Percentiles rank a stretch among this genome's conserved stretches.
phyloP scores from a whole-genome alignment of 1,139 yeast species.

The Debaryomyces udenii region DNA sequence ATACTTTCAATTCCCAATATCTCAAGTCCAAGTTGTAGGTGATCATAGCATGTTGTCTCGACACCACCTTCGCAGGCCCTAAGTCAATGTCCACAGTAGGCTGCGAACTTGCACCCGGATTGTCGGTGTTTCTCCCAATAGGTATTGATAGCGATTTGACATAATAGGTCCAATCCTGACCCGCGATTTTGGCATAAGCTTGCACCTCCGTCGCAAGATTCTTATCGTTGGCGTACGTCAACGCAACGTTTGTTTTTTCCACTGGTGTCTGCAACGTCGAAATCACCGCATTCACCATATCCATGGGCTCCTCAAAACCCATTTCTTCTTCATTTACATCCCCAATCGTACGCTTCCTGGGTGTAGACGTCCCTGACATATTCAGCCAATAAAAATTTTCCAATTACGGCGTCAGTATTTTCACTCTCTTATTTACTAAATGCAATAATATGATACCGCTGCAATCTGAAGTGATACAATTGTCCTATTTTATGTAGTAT shows the following conservation, averaged over 20 bases:
- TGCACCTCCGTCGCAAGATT: slow-evolving; percentile 84
- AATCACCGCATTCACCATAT: slow-evolving; percentile 56
- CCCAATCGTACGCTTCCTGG: slow-evolving; percentile 33
- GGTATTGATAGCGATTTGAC: slow-evolving; percentile 78
- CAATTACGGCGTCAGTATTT: neutral
- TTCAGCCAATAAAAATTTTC: slow-evolving; percentile 3
- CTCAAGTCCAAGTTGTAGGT: slow-evolving; percentile 73
- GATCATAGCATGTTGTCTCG: slow-evolving; percentile 85
- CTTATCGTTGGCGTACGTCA: slow-evolving; percentile 62
- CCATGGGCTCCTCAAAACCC: slow-evolving; percentile 52
- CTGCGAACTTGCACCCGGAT: slow-evolving; percentile 19
- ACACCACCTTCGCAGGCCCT: slow-evolving; percentile 96
- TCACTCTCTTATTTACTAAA: neutral
- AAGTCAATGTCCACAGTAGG: slow-evolving; percentile 74
- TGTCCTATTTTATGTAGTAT: neutral
- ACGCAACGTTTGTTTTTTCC: slow-evolving; percentile 53
- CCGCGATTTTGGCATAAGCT: slow-evolving; percentile 95
- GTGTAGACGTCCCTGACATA: slow-evolving; percentile 31
- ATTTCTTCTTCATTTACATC: slow-evolving; percentile 28
- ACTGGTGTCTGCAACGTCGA: slow-evolving; percentile 51
- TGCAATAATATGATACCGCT: slow-evolving; percentile 1
- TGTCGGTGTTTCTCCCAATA: slow-evolving; percentile 86
- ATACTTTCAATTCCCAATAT: slow-evolving; percentile 81
- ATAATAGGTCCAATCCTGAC: slow-evolving; percentile 91
- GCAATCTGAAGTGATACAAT: neutral